Base-by-base conservation (phyloP, 208 protist genomes). In the Balamuthia mandrillaris region DNA sequence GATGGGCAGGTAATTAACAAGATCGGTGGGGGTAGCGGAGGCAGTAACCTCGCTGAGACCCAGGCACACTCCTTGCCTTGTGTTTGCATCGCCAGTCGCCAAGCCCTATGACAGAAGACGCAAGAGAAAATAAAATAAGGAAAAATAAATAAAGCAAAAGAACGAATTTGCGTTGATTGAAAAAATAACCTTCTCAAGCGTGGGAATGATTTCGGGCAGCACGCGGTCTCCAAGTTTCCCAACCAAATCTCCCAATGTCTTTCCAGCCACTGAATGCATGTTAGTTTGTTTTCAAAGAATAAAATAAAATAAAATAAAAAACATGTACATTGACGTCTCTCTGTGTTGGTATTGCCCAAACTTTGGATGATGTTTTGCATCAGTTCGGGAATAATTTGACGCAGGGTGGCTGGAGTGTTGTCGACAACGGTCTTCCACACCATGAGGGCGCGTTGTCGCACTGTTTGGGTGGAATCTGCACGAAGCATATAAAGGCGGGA, bases 381-480 rank as follows among this genome's bases (percentile, higher is more conserved):
- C 24, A 95, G 82, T 24, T 54, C 45, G 49, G 88, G 52, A 6
- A 94, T 56, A 31, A 94, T 88, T 2, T 93, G 90, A 37, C 87
- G 49, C 21, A 95, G 72, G 51, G 90, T 94, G 65, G 88, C 89
- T 33, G 88, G 83, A 41, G 93, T 93, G 81, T 95, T 91, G n/a
- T 51, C 29, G 10, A 95, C 94, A n/a, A 95, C 88, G 6, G 51
- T 87, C 90, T 95, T 95, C 94, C 94, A 95, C 37, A 95, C 91
- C 29, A 93, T 77, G 24, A 92, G 61, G 0, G 93, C 75, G 45
- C 87, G 86, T 84, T 95, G 92, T 31, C 91, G 86, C 14, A 95
- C 93, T 3, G 88, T 42, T 14, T 66, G 66, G 16, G 49, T 72
- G 24, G 87, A 68, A 83, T 96, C 94, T 51, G 52, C 88, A 77